These are phyloP conservation scores for Chytridium lagenaria DNA, from an alignment of 371 early-diverging fungal species.

Conservation along the genomic window DNA sequence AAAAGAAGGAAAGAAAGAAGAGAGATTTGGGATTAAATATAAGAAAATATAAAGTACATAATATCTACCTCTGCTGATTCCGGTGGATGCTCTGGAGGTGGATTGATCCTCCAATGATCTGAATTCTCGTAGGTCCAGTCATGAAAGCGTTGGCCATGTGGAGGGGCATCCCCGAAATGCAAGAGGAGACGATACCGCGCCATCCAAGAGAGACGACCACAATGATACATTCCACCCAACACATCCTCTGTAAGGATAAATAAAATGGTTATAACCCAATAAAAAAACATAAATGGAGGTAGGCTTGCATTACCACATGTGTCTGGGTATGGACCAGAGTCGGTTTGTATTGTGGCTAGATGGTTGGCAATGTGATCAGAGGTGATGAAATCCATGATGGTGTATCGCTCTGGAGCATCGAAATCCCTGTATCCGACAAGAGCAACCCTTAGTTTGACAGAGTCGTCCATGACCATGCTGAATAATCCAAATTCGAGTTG, in stretches of 20 bases:
- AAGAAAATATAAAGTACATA: not conserved
- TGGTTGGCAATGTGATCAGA: not conserved
- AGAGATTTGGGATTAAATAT: not conserved
- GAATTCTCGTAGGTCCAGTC: not conserved
- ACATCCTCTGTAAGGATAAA: constrained; percentile 5
- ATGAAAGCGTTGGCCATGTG: not conserved
- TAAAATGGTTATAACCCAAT: no score
- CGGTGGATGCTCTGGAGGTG: constrained; percentile 6
- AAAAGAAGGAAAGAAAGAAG: not conserved
- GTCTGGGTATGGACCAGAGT: not conserved
- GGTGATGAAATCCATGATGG: not conserved
- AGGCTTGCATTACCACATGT: constrained; percentile 1
- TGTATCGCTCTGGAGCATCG: not conserved
- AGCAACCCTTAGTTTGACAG: not conserved
- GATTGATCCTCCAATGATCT: not conserved
- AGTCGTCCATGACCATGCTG: not conserved
- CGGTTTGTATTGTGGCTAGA: not conserved
- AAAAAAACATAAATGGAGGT: no score
- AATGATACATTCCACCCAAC: constrained; percentile 5
- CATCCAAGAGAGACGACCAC: not conserved
- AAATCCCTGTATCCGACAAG: constrained; percentile 11
- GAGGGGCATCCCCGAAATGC: constrained; percentile 19
- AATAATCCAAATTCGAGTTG: not conserved
- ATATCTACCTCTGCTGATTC: not conserved
- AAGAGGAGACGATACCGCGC: not conserved